A percentile compares a stretch with the other conserved stretches of the same genome.
These are phyloP conservation scores for Lolium perenne DNA, from an alignment of 176 grass and related monocot genomes.

Conservation along the genomic window DNA sequence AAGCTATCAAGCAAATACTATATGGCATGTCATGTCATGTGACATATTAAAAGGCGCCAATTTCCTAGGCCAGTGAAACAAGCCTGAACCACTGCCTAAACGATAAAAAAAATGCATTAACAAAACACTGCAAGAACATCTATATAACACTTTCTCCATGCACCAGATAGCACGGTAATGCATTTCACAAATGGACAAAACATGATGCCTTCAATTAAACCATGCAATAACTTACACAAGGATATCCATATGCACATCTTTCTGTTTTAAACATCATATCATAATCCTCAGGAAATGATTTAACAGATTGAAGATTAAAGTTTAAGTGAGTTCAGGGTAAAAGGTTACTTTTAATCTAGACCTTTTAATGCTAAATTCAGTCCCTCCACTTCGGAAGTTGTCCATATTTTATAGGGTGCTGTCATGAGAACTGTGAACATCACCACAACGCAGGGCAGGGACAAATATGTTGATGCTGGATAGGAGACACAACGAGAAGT, in stretches of 20 bases:
- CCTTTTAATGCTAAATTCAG: background rate
- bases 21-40: background rate
- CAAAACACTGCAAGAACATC: background rate
- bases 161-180: background rate
- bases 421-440: background rate
- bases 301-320: background rate
- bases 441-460: background rate
- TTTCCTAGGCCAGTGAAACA: constrained; percentile 5
- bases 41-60: background rate
- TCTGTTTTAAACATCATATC: background rate
- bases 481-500: background rate
- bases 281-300: background rate
- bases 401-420: background rate
- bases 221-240: constrained; percentile 6
- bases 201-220: background rate
- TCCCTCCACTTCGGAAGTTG: background rate
- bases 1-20: constrained; percentile 10
- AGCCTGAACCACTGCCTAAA: background rate
- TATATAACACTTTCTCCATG: background rate
- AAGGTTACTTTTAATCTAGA: constrained; percentile 1
- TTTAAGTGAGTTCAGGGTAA: constrained; percentile 1
- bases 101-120: constrained; percentile 8
- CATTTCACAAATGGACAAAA: constrained; percentile 21
- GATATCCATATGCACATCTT: background rate
- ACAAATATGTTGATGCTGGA: background rate